phyloP scores from a whole-genome alignment of 1,139 yeast species.

The Nakaseomyces nivariensis region DNA sequence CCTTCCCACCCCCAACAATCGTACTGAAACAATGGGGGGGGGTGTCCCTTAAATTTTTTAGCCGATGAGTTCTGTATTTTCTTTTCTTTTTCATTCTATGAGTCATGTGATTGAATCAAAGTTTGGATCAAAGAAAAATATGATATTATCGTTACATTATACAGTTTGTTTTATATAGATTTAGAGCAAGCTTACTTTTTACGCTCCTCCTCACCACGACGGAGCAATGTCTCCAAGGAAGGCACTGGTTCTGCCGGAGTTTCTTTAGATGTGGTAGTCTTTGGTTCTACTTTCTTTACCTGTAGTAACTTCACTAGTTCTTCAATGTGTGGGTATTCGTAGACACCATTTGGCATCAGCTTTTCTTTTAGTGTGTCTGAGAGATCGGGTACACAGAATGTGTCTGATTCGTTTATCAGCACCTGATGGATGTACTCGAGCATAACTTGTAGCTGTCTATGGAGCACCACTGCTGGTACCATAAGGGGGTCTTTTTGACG shows the following conservation, averaged over 20 bases:
- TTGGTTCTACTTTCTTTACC: conserved; percentile 11
- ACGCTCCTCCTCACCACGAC: conserved; percentile 8
- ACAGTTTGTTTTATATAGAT: no score
- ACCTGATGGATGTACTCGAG: conserved; percentile 22
- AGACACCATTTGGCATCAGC: conserved; percentile 11
- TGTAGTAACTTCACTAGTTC: conserved; percentile 11
- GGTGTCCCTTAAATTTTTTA: no score
- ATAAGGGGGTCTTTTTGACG: conserved; percentile 15
- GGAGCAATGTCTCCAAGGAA: conserved; percentile 17
- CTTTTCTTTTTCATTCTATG: no score
- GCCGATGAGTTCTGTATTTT: no score
- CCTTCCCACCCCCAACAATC: no score
- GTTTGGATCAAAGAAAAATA: no score
- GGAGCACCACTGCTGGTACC: conserved; percentile 20
- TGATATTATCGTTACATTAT: no score
- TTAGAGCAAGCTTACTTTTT: neutral
- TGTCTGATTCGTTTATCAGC: conserved; percentile 9
- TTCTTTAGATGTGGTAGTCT: conserved; percentile 5
- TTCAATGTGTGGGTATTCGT: conserved; percentile 4
- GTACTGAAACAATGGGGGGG: no score
- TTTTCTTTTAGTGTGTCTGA: conserved; percentile 10
- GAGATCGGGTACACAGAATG: conserved; percentile 16
- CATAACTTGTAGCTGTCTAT: conserved; percentile 20
- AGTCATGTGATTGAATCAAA: no score
- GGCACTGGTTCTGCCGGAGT: conserved; percentile 13